phyloP scores from a whole-genome alignment of 495 filamentous ascomycete genomes.

The Penicilliopsis zonata region DNA sequence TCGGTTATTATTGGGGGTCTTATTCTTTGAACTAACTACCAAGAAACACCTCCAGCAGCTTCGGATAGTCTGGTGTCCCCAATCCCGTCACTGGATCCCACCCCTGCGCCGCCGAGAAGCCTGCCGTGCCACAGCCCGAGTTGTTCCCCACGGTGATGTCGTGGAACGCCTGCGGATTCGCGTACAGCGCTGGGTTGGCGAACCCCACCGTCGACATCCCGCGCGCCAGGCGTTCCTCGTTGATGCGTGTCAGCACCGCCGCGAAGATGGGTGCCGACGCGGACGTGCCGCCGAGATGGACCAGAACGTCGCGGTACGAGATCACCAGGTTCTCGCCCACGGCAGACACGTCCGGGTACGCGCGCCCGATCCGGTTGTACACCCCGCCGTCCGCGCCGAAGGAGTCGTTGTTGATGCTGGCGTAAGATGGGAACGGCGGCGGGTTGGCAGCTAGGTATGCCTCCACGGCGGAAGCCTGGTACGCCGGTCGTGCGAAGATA shows the following conservation, averaged over 20 bases:
- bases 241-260: slow-evolving; percentile 46
- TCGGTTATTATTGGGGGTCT: too few relatives aligned
- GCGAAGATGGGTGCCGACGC: slow-evolving; percentile 47
- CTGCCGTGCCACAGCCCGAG: slow-evolving; percentile 42
- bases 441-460: slow-evolving; percentile 37
- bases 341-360: slow-evolving; percentile 53
- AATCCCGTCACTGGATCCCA: slow-evolving; percentile 58
- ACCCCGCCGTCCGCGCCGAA: slow-evolving; percentile 34
- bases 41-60: slow-evolving; percentile 36
- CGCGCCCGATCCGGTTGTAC: slow-evolving; percentile 49
- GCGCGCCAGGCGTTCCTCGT: slow-evolving; percentile 44
- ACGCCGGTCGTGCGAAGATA: slow-evolving; percentile 46
- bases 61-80: slow-evolving; percentile 43
- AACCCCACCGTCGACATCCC: slow-evolving; percentile 49
- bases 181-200: slow-evolving; percentile 49
- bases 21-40: too few relatives aligned
- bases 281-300: slow-evolving; percentile 40
- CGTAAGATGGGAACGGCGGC: slow-evolving; percentile 30
- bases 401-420: slow-evolving; percentile 22
- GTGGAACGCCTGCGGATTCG: slow-evolving; percentile 45
- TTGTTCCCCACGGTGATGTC: slow-evolving; percentile 52
- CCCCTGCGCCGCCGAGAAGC: slow-evolving; percentile 38
- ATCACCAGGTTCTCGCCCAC: slow-evolving; percentile 47
- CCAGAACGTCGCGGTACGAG: slow-evolving; percentile 25
- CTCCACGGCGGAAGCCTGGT: slow-evolving; percentile 41